Evolutionary conservation across 2,329 filamentous ascomycete species (phyloP).

Genomic region (Ceratocystis papillata): DNA sequence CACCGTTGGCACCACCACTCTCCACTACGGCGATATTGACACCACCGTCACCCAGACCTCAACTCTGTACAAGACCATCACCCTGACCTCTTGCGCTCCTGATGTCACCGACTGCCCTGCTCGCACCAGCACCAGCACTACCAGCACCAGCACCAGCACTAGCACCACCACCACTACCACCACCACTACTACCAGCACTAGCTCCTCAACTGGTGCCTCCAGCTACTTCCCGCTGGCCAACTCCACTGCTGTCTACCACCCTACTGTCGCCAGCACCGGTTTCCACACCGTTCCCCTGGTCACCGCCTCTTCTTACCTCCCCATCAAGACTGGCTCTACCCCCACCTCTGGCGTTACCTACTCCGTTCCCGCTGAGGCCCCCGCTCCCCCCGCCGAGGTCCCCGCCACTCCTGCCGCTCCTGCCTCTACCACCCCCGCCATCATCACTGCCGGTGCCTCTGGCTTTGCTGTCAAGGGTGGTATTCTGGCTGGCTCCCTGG

Average conservation of each 20-base stretch:
- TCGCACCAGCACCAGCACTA: constrained; percentile 11
- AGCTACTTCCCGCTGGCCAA: constrained; percentile 22
- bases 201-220: constrained; percentile 11
- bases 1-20: constrained; percentile 8
- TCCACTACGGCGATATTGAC: constrained; percentile 16
- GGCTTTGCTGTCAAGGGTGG: constrained; percentile 20
- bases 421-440: background rate
- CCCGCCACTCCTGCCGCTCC: background rate
- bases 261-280: constrained; percentile 17
- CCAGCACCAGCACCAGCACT: background rate
- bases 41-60: constrained; percentile 24
- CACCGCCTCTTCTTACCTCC: constrained; percentile 19
- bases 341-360: constrained; percentile 5
- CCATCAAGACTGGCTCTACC: constrained; percentile 18
- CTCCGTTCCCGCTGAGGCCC: background rate
- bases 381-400: background rate
- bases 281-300: constrained; percentile 21
- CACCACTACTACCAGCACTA: background rate
- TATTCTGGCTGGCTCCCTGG: constrained; percentile 23
- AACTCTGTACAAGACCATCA: constrained; percentile 25
- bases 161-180: background rate
- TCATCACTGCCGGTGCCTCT: constrained; percentile 11
- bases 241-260: constrained; percentile 18
- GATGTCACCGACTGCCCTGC: constrained; percentile 25
- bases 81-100: constrained; percentile 24